A percentile compares a stretch with the other conserved stretches of the same genome.
Evolutionary conservation across 306 rosid genomes (phyloP).

Genomic region (Cicer cuneatum): DNA sequence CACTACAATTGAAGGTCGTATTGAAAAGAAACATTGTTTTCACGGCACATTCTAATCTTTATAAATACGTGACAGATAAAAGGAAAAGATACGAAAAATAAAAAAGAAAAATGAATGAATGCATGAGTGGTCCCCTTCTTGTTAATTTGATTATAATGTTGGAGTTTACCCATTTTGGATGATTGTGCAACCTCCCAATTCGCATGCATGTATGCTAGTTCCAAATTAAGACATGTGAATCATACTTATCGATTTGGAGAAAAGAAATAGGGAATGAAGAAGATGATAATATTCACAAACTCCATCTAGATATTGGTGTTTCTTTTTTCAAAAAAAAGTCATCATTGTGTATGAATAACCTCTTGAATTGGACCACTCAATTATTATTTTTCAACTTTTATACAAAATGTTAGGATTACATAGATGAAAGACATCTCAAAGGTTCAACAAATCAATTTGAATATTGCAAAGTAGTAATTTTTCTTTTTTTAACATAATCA

Average conservation of each 20-base stretch:
- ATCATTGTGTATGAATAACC: no score
- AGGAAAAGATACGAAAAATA: slow-evolving; percentile 20
- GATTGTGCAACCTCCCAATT: no score
- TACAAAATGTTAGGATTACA: no score
- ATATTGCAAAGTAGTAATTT: no score
- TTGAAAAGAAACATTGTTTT: slow-evolving; percentile 35
- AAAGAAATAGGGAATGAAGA: neutral
- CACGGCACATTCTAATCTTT: slow-evolving; percentile 6
- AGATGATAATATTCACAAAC: neutral
- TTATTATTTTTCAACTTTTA: no score
- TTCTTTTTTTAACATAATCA: no score
- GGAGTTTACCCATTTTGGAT: slow-evolving; percentile 20
- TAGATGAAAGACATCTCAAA: no score
- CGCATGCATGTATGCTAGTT: neutral
- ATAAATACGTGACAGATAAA: slow-evolving; percentile 15
- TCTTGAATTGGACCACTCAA: no score
- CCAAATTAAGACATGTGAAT: slow-evolving; percentile 14
- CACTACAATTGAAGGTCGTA: slow-evolving; percentile 16
- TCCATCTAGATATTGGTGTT: neutral
- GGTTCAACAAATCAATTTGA: no score
- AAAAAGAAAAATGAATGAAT: neutral
- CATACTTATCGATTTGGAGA: neutral
- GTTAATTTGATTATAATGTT: slow-evolving; percentile 19
- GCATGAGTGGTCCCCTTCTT: slow-evolving; percentile 25
- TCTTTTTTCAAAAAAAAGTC: neutral